Evolutionary conservation across 2,329 filamentous ascomycete genomes (phyloP), one percentile per base, ranked within the genome.

Genomic region (Orbilia ellipsospora): DNA sequence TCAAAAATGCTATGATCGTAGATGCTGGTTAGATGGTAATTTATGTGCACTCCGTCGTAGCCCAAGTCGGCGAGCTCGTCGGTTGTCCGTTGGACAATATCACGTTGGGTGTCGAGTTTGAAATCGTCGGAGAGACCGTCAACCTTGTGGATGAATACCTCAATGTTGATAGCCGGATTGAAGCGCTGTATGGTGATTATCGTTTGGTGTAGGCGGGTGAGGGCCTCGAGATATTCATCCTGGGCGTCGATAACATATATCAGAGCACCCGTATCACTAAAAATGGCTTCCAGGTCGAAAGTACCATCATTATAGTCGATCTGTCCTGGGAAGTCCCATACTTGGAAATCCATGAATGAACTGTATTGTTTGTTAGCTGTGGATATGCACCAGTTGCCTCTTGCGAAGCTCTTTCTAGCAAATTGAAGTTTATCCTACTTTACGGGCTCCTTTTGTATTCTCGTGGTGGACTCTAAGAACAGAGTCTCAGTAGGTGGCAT

Each of bases 231-330:
- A 81, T 98, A 99, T 82, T 99, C 95, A 81, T 99, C 95, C 83
- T 99, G 95, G 0, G 95, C 94, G 81, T 99, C 95, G 73, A 99
- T 96, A 74, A 99, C 94, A 94, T 95, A 99, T 77, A 99, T 96
- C 13, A 99, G 85, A 13, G 95, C 94, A 18, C 95, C 95, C 15
- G 96, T 92, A 80, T 94, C 93, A 78, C 93, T 92, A 82, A 99
- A 99, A 80, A 98, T 94, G 80, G 92, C 90, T 79, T 96, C 93
- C 77, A 95, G 90, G 81, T 98, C 94, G 80, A 96, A 96, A 56
- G 89, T 90, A 2, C 92, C 90, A 80, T 95, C 93, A 74, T 96
- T 90, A 80, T 96, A 96, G 83, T 97, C 92, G 78, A 98, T 89
- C 83, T 98, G 94, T 23, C 94, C 94, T 1, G 95, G 95, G 70